Evolutionary conservation across 1,139 yeast genomes (phyloP), one percentile per base, ranked within the genome.

Genomic region (Diutina neorugosa): DNA sequence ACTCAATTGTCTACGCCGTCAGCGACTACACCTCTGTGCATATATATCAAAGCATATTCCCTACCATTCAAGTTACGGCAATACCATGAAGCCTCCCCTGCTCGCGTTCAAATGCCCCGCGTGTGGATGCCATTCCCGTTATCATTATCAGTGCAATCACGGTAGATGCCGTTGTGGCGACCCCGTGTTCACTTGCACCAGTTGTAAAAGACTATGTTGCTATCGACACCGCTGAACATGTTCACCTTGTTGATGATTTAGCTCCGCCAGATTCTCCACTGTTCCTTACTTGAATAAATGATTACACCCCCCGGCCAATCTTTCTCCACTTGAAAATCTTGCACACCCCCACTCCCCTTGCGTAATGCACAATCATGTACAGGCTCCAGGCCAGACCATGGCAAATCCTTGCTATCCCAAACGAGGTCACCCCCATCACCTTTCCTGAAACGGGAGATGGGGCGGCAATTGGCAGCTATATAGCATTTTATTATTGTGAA

Each of bases 151-250:
- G 18, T 44, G 48, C 19, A 12, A 23, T 6, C 16, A 21, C 21
- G 48, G 48, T 7, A 12, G 34, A n/a, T 44, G 48, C 19, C 48
- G 48, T 8, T 44, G 48, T n/a, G 48, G 48, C 48, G 48, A 44
- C 34, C 34, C 34, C 12, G 48, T 44, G 16, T 44, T 44, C 6
- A 44, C 48, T 23, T 44, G 48, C n/a, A 44, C 48, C 18, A 44
- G 34, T 23, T 44, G 48, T 27, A 44, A 44, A 5, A 21, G 19
- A 23, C 19, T 44, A 14, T 44, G 48, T 14, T 44, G 48, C 48
- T 44, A 44, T 14, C 20, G 27, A 8, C 48, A 44, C n/a, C 31
- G 20, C 9, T 44, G 14, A 31, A 8, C n/a, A 7, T 9, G 37
- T 6, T n/a, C 37, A 8, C n/a, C n/a, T 31, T n/a, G 37, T 14